These are phyloP conservation scores for Asterophora lycoperdoides DNA, from an alignment of 768 basidiomycete genomes.

Conservation along the genomic window DNA sequence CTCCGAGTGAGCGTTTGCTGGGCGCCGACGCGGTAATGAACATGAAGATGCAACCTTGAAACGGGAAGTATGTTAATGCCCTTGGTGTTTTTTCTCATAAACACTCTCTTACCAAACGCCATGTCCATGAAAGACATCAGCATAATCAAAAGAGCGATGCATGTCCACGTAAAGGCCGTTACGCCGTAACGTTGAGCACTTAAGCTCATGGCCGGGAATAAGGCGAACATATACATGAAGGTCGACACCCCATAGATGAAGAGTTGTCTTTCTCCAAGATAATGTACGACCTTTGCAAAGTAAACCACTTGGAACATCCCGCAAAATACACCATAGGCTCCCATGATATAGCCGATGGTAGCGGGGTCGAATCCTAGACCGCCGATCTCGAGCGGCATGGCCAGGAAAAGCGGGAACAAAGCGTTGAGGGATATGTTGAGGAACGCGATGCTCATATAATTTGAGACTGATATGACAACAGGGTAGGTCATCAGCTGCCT, in stretches of 20 bases:
- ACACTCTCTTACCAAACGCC: slow-evolving; percentile 34
- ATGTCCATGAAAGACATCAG: slow-evolving; percentile 37
- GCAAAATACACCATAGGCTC: slow-evolving; percentile 34
- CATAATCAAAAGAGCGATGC: slow-evolving; percentile 27
- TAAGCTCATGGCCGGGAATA: slow-evolving; percentile 44
- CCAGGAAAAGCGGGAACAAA: slow-evolving; percentile 63
- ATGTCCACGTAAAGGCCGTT: slow-evolving; percentile 31
- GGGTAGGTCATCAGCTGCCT: slow-evolving; percentile 41
- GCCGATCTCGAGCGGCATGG: slow-evolving; percentile 63
- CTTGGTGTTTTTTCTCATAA: not conserved
- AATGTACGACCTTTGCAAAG: slow-evolving; percentile 36
- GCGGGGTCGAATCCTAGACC: slow-evolving; percentile 61
- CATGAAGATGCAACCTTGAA: slow-evolving; percentile 46
- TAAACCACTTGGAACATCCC: slow-evolving; percentile 38
- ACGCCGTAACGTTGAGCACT: slow-evolving; percentile 31
- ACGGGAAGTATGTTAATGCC: not conserved
- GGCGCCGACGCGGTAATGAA: slow-evolving; percentile 52
- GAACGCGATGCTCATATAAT: slow-evolving; percentile 64
- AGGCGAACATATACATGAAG: slow-evolving; percentile 33
- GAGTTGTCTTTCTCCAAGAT: slow-evolving; percentile 37
- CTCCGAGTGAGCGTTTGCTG: slow-evolving; percentile 48
- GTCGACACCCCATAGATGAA: slow-evolving; percentile 35
- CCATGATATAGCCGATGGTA: slow-evolving; percentile 58
- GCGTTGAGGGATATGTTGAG: slow-evolving; percentile 51
- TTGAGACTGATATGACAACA: slow-evolving; percentile 62